Evolutionary conservation across 169 alveolate genomes (phyloP), one percentile per base, ranked within the genome.

Genomic region (Cryptosporidium parvum): DNA sequence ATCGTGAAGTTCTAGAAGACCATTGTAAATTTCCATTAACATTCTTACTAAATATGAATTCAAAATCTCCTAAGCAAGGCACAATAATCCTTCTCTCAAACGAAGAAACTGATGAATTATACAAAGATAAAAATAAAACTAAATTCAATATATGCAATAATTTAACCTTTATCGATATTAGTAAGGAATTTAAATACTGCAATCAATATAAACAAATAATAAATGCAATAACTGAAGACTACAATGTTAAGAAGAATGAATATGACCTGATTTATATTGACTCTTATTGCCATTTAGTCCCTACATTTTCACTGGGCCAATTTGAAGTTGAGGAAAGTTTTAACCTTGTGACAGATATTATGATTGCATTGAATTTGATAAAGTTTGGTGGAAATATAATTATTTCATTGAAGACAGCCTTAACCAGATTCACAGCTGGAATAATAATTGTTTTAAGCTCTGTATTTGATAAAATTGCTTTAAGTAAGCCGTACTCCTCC

Each of bases 351-450:
- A 62, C 89, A 23, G 33, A 80, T 45, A 91, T 87, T 23, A 70
- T 59, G 86, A 67, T 86, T 92, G 95, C 95, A 0, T 53, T 93
- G 71, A 89, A 75, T 72, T 70, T 93, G 51, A 69, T 93, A 26
- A 56, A 69, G 29, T 85, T 73, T 4, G 94, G 84, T 53, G 95
- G 95, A 0, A 93, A 85, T 70, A 70, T 93, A 23, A 93, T 93
- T 21, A 58, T 93, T 31, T 70, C 92, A 18, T 26, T 85, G 18
- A 72, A 85, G 35, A 91, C 95, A 39, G 48, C 72, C 16, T 23
- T 91, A 52, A 93, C 95, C 16, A 58, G 95, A 33, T 93, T 92
- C 53, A 93, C 93, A 23, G 93, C 86, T 23, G 93, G 95, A 14
- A 23, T 92, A 29, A 61, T 93, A 29, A 70, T 84, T 3, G 94